A percentile compares a stretch with the other conserved stretches of the same genome.
phyloP scores from a whole-genome alignment of 257 asterid species.

The Linderniella brevidens region DNA sequence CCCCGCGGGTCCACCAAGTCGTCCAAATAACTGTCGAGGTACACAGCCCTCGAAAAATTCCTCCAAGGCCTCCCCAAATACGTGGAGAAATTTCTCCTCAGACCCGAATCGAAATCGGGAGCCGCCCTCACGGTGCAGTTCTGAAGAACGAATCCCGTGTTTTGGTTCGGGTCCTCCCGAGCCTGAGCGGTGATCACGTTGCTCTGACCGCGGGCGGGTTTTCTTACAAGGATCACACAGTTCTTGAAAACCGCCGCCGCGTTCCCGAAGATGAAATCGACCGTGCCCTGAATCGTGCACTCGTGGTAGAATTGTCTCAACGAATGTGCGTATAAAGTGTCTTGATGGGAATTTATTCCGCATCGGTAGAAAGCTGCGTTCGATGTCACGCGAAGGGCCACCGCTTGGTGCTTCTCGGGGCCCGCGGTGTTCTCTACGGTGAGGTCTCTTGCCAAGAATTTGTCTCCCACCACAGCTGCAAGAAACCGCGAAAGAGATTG shows the following conservation, averaged over 20 bases:
- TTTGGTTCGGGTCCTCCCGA: conserved; percentile 54
- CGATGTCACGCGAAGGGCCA: conserved; percentile 47
- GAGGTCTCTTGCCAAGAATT: conserved; percentile 42
- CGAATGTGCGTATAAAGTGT: conserved; percentile 56
- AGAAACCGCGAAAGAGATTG: background rate
- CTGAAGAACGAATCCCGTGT: conserved; percentile 43
- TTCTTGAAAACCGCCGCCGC: conserved; percentile 63
- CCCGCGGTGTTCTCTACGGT: conserved; percentile 38
- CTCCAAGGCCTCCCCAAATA: conserved; percentile 73
- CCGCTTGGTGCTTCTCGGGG: conserved; percentile 70
- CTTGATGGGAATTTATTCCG: conserved; percentile 40
- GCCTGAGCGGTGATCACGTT: conserved; percentile 77
- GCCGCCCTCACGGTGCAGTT: conserved; percentile 41
- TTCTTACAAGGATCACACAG: conserved; percentile 40
- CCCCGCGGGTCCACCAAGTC: conserved; percentile 46
- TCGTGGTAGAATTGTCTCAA: conserved; percentile 39
- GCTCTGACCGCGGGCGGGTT: conserved; percentile 35
- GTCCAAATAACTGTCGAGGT: conserved; percentile 40
- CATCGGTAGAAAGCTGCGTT: conserved; percentile 52
- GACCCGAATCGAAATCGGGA: conserved; percentile 14
- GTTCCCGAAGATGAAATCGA: conserved; percentile 64
- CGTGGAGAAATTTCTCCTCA: conserved; percentile 23
- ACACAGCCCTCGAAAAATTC: conserved; percentile 44
- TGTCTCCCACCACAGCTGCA: conserved; percentile 66
- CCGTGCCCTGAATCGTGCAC: conserved; percentile 46